Base-by-base conservation (phyloP, 306 rosid genomes). In the Begonia fuchsioides region DNA sequence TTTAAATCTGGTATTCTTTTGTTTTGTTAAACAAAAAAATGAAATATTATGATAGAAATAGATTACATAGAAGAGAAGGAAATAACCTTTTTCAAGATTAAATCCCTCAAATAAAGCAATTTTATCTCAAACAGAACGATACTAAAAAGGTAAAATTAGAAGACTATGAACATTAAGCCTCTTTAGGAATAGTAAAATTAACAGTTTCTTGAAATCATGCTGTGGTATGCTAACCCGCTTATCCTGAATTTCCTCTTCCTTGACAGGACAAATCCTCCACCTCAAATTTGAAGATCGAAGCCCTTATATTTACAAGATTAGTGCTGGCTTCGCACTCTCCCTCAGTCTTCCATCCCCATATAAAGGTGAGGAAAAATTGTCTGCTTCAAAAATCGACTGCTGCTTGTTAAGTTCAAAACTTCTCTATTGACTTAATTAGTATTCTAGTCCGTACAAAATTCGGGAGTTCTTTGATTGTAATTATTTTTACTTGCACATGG, bases 271-370 rank as follows among this genome's bases (percentile, higher is more conserved):
- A 92, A 73, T 77, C 93, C 41, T 86, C 98, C 49, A 85, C 98
- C 67, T 92, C 98, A 47, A 92, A 92, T 76, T 77, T 92, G 76
- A 92, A 92, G 78, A 92, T 86, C 45, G 98, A 92, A 77, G 94
- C 98, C 56, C 83, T 92, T 47, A 77, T 77, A 58, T 86, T 92
- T 67, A 77, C 93, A 53, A 70, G 87, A 82, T 68, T 92, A 73
- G 96, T 92, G 26, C 62, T 86, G 73, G 83, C 86, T 69, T 92
- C 96, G 10, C 95, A 92, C 68, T 73, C 82, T 67, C 94, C 98
- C n/a, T 72, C 77, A 48, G 98, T 86, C 57, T 92, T 92, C 66
- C 98, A 92, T 62, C 93, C 94, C 51, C 70, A 85, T 55, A 83
- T 92, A 55, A 77, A 92, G 94, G 98, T 86, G 65, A 52, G 17